These are phyloP conservation scores for Cymbopogon flexuosus DNA, from an alignment of 202 grass and related monocot genomes.

Conservation along the genomic window DNA sequence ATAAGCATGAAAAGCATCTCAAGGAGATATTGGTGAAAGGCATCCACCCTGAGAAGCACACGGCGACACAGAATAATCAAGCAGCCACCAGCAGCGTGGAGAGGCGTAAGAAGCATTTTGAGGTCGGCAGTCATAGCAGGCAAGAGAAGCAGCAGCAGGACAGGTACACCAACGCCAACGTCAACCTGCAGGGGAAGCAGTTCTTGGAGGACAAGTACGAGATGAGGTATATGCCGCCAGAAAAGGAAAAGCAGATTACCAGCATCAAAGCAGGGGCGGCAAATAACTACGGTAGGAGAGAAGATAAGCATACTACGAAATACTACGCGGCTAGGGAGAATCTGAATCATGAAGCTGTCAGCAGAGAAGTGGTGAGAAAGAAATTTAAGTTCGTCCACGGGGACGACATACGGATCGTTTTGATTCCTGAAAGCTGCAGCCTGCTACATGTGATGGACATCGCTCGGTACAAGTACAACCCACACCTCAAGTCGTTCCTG, in stretches of 20 bases:
- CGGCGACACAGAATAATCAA: slow-evolving; percentile 8
- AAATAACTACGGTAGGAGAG: background rate
- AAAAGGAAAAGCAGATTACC: slow-evolving; percentile 20
- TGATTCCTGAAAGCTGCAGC: slow-evolving; percentile 55
- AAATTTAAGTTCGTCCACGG: slow-evolving; percentile 65
- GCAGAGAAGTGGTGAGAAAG: slow-evolving; percentile 38
- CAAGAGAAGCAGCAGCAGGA: background rate
- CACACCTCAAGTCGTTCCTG: slow-evolving; percentile 54
- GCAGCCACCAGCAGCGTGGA: background rate
- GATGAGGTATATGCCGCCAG: slow-evolving; percentile 21
- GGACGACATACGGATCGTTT: slow-evolving; percentile 71
- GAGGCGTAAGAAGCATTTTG: slow-evolving; percentile 27
- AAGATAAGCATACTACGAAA: slow-evolving; percentile 37
- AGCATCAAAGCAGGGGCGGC: background rate
- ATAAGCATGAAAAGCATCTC: slow-evolving; percentile 7
- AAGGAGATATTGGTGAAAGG: slow-evolving; percentile 29
- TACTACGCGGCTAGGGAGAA: slow-evolving; percentile 16
- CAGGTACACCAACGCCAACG: background rate
- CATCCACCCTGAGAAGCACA: slow-evolving; percentile 11
- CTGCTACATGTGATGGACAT: slow-evolving; percentile 55
- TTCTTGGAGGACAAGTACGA: background rate
- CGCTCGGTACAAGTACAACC: slow-evolving; percentile 62
- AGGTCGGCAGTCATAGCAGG: slow-evolving; percentile 17
- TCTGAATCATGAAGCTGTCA: slow-evolving; percentile 18
- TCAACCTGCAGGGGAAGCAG: slow-evolving; percentile 9